Percentiles rank a stretch among this genome's conserved stretches.
Evolutionary conservation across 2,329 filamentous ascomycete genomes (phyloP).

Genomic region (Daldinia eschscholtzii): DNA sequence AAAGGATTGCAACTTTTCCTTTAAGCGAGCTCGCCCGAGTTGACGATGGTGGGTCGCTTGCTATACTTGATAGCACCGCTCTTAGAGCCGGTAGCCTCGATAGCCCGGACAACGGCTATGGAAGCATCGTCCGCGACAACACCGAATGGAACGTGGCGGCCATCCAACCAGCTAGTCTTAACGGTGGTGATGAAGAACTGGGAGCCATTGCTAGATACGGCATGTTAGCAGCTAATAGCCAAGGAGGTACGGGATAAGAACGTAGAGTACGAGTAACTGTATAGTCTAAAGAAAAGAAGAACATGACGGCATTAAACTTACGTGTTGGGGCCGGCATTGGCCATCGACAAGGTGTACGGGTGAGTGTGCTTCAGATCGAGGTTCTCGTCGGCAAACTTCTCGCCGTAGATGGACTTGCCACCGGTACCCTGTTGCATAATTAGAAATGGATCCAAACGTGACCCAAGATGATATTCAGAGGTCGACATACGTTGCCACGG

Average conservation of each 20-base stretch:
- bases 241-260: neutral
- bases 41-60: conserved; percentile 70
- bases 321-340: conserved; percentile 96
- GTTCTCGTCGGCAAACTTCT: conserved; percentile 96
- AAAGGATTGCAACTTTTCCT: conserved; percentile 18
- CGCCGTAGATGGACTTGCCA: conserved; percentile 94
- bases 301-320: conserved; percentile 57
- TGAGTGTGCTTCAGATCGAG: conserved; percentile 79
- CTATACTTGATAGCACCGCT: conserved; percentile 68
- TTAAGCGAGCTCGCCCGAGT: conserved; percentile 63
- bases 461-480: neutral
- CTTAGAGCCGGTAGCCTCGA: conserved; percentile 71
- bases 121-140: conserved; percentile 64
- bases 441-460: conserved; percentile 12
- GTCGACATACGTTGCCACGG: conserved; percentile 81
- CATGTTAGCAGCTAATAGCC: conserved; percentile 9
- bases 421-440: conserved; percentile 76
- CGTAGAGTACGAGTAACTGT: neutral
- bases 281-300: neutral
- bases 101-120: conserved; percentile 68
- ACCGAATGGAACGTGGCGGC: conserved; percentile 88
- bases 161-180: conserved; percentile 85
- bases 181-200: conserved; percentile 99
- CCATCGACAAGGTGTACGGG: conserved; percentile 90
- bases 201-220: conserved; percentile 83